These are phyloP conservation scores for Wallemia hederae DNA, from an alignment of 1,284 basidiomycete genomes.

Conservation along the genomic window DNA sequence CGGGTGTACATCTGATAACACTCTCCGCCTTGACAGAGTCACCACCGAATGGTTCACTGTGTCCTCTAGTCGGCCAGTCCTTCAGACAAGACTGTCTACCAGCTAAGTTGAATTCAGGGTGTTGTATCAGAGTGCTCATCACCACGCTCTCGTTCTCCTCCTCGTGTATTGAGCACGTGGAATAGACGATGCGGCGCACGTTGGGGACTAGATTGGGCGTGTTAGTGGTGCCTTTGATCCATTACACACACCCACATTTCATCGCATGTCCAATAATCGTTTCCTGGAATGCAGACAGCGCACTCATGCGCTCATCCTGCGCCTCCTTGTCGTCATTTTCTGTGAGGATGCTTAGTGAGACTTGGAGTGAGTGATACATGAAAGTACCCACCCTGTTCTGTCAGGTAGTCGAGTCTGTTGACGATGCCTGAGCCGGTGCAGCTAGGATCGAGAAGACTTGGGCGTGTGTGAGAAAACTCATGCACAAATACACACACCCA, in stretches of 20 bases:
- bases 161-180: slow-evolving; percentile 75
- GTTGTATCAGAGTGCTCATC: slow-evolving; percentile 43
- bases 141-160: slow-evolving; percentile 72
- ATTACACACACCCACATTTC: slow-evolving; percentile 32
- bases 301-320: slow-evolving; percentile 37
- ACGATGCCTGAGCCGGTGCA: slow-evolving; percentile 81
- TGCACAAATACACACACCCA: slow-evolving; percentile 18
- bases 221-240: slow-evolving; percentile 1
- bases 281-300: slow-evolving; percentile 64
- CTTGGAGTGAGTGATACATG: neutral
- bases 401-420: slow-evolving; percentile 56
- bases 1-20: slow-evolving; percentile 53
- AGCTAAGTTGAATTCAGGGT: slow-evolving; percentile 40
- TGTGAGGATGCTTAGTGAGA: slow-evolving; percentile 8
- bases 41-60: neutral
- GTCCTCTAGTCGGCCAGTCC: slow-evolving; percentile 2
- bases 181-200: slow-evolving; percentile 56
- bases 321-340: slow-evolving; percentile 23
- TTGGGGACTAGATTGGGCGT: slow-evolving; percentile 22
- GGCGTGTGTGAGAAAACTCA: neutral
- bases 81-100: slow-evolving; percentile 19
- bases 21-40: slow-evolving; percentile 27
- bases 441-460: slow-evolving; percentile 61
- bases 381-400: slow-evolving; percentile 22
- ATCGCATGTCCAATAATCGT: slow-evolving; percentile 83